Percentiles rank a stretch among this genome's conserved stretches.
Evolutionary conservation across 768 basidiomycete genomes (phyloP).

Genomic region (Tricholoma hemisulphureum): DNA sequence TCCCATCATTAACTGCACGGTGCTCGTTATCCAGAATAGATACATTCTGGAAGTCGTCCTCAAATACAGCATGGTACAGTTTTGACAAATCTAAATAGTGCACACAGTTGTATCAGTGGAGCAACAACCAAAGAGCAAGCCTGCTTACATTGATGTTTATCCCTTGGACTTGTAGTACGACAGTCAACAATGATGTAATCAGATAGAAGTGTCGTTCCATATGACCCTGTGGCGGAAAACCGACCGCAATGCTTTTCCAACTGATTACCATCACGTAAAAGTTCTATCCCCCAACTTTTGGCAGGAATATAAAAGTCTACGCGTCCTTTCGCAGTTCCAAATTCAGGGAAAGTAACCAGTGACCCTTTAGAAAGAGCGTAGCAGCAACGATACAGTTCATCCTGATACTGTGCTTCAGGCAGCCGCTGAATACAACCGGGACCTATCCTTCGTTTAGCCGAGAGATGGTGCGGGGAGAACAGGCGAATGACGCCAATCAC

Average conservation of each 20-base stretch:
- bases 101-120: background rate
- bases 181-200: conserved; percentile 20
- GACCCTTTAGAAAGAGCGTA: conserved; percentile 11
- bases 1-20: background rate
- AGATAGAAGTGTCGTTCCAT: conserved; percentile 12
- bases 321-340: conserved; percentile 13
- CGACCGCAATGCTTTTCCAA: conserved; percentile 12
- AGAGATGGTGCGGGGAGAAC: no score
- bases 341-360: conserved; percentile 17
- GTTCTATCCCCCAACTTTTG: conserved; percentile 18
- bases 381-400: conserved; percentile 10
- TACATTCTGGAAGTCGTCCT: conserved; percentile 7
- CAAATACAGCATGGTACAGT: conserved; percentile 16
- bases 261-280: conserved; percentile 13
- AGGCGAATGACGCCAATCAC: no score
- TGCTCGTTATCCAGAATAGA: conserved; percentile 10
- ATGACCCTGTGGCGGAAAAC: conserved; percentile 11
- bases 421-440: background rate
- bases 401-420: conserved; percentile 5
- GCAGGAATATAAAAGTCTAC: conserved; percentile 17
- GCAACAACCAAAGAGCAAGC: background rate
- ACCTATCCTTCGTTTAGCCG: background rate
- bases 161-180: conserved; percentile 1
- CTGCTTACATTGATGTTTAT: background rate
- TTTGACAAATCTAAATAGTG: conserved; percentile 10